Base-by-base conservation (phyloP, 73 alveolate species). In the Blepharisma japonicum region DNA sequence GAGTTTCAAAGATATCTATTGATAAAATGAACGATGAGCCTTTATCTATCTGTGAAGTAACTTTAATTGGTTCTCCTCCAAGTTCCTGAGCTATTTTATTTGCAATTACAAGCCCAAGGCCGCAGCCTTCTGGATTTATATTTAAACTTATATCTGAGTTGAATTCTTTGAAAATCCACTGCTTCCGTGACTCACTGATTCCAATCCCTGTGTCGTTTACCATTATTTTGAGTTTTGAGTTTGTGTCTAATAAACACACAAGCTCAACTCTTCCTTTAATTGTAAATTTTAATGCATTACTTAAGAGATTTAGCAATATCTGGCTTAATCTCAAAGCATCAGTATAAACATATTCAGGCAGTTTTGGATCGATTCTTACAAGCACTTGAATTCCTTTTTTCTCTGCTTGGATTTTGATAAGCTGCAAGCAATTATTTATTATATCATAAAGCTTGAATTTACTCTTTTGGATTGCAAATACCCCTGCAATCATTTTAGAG, bases 251-350 rank as follows among this genome's bases (percentile, higher is more conserved):
- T 3, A 32, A 3, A 53, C 67, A 53, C 2, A 14, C 67, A 14
- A 20, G 27, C 23, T 53, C 67, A 42, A 85, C 71, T 6, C 25
- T 27, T 2, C 92, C 92, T 81, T 81, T 46, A 6, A 46, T 9
- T 18, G 92, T 85, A 66, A 81, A 85, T 53, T 85, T 85, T 8
- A 80, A 9, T 5, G 92, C 80, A 47, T 85, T 85, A 14, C 78
- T 23, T 18, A 85, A 66, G 27, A 85, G 78, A 56, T 85, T 85
- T n/a, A 85, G 42, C 39, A 85, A 11, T 0, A 85, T 71, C 55
- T 85, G 67, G 39, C 70, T 71, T 6, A 81, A 25, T 72, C 92
- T 85, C 8, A 56, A 49, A 18, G 39, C 49, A 56, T 85, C 92
- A 7, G 70, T 61, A 7, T 38, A 51, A 27, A 85, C 74, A 4